A percentile compares a stretch with the other conserved stretches of the same genome.
Evolutionary conservation across 257 asterid genomes (phyloP).

Genomic region (Ligustrum vulgare): DNA sequence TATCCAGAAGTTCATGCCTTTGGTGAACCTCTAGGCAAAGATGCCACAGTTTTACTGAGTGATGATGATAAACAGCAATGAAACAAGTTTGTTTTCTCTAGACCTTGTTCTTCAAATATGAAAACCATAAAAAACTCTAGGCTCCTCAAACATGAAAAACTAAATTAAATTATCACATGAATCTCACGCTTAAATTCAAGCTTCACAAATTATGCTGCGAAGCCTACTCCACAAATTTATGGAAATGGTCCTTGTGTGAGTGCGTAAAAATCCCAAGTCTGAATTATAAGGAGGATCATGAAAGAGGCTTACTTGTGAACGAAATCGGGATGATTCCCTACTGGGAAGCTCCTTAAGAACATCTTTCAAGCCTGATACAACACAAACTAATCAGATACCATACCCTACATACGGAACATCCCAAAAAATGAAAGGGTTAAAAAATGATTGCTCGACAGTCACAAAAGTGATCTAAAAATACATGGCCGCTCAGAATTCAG

Average conservation of each 20-base stretch:
- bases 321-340: slow-evolving; percentile 75
- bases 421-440: not conserved
- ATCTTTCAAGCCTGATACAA: slow-evolving; percentile 73
- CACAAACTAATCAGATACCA: slow-evolving; percentile 14
- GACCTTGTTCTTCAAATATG: not conserved
- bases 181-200: not conserved
- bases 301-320: slow-evolving; percentile 53
- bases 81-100: not conserved
- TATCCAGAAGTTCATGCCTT: not conserved
- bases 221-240: not conserved
- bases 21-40: not conserved
- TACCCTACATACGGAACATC: not conserved
- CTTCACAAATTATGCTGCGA: not conserved
- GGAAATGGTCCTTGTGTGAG: not conserved
- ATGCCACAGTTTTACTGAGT: not conserved
- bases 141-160: not conserved
- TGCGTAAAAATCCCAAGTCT: not conserved
- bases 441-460: not conserved
- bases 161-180: not conserved
- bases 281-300: slow-evolving; percentile 1
- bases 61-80: not conserved
- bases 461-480: not conserved
- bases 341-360: slow-evolving; percentile 79
- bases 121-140: not conserved
- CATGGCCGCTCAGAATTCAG: not conserved